Base-by-base conservation (phyloP, 2,329 filamentous ascomycete genomes). In the Aspergillus calidoustus region DNA sequence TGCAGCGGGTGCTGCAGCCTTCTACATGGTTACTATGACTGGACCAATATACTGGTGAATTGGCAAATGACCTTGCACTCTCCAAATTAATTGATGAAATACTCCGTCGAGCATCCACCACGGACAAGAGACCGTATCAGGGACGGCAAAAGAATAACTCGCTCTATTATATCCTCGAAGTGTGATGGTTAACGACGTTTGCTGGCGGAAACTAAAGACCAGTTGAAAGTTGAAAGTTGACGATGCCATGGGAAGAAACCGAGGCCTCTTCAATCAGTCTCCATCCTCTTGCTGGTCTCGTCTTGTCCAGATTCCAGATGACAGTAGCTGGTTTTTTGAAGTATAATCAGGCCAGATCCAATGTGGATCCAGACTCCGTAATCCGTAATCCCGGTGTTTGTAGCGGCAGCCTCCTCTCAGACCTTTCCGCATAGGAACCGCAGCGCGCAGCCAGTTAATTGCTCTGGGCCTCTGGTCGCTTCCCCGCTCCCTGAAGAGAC, bases 101-200 rank as follows among this genome's bases (percentile, higher is more conserved):
- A 52, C 41, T 56, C 58, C 58, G 58, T 60, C 28, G 58, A 56
- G 48, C 54, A 61, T 61, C 48, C 54, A 57, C 30, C 59, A 61
- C 59, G 59, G 59, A 61, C 50, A 22, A 43, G 8, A 34, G 43
- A 54, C 54, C 59, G 59, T 54, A 49, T 58, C 50, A n/a, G 54
- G 49, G 31, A 56, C 43, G 49, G 54, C 25, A 61, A 61, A 48
- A 43, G 22, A 43, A 41, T 43, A 8, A 41, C 25, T 22, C 22
- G 17, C 34, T 23, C 19, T 31, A 22, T 53, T 7, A 15, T 17
- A 22, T 17, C n/a, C 17, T 53, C 28, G 2, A 7, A 17, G 22
- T 25, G 47, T 41, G 34, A 15, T 5, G 4, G 13, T 41, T 41
- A 11, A 41, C 34, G 34, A 41, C 34, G 34, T 3, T 41, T 41